Base-by-base conservation (phyloP, 257 asterid species). In the Jaltomata sinuosa region DNA sequence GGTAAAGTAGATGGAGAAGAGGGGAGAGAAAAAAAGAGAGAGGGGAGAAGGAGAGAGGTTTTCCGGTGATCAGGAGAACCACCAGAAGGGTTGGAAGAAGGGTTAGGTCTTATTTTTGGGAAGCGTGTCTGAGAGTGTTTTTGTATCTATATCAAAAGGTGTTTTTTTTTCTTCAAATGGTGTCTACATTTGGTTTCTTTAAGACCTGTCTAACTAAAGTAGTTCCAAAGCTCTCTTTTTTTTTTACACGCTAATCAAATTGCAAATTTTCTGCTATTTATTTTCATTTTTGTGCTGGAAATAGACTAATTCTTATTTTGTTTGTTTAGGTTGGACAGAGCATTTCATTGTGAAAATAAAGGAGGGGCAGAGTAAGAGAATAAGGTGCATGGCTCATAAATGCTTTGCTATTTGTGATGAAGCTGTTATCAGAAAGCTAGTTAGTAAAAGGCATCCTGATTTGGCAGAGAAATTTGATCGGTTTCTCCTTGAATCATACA, bases 291-390 rank as follows among this genome's bases (percentile, higher is more conserved):
- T 74, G 57, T 47, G 57, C 42, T 16, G 45, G 77, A 67, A 36
- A 79, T 14, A 45, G 5, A 50, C 45, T 77, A 81, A 79, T 76
- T 77, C 49, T 38, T 71, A 59, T 85, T 49, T 11, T 74, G 52
- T 79, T 69, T 34, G 78, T 86, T 89, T 89, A 97, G 98, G 99
- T 85, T 97, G 99, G 99, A 95, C 98, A n/a, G 97, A 88, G 90
- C 99, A 97, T 89, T 97, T 97, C 83, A 87, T 95, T 87, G 96
- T 97, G 87, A 94, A 95, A 92, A 97, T 97, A 85, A 93, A 93
- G 38, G 99, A 94, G 55, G 99, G 99, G 49, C 98, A 97, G 83
- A 97, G 99, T 91, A 97, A 95, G 95, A 89, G 98, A 82, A 95
- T 97, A 89, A 93, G 88, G 88, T 97, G 99, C 86, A 95, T 97